phyloP scores from a whole-genome alignment of 2,329 filamentous ascomycete species.

The Trichoderma koningiopsis region DNA sequence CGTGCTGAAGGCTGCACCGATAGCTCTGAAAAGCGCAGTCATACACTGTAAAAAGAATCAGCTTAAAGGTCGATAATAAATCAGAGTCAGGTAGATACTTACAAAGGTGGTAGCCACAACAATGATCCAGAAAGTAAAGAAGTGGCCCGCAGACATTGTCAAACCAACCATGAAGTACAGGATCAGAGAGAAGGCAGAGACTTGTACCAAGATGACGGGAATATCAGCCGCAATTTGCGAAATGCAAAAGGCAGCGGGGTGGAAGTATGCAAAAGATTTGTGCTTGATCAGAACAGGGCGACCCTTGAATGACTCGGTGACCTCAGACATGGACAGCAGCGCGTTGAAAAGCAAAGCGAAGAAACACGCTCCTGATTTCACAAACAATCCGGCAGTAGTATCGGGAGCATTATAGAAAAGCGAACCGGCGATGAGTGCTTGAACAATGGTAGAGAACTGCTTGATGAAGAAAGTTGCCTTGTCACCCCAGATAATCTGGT shows the following conservation, averaged over 20 bases:
- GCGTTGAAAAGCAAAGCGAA: constrained; percentile 64
- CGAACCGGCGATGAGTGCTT: constrained; percentile 65
- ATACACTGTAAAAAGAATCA: constrained; percentile 45
- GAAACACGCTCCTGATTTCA: constrained; percentile 66
- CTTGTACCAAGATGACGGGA: constrained; percentile 59
- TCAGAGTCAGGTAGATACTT: constrained; percentile 27
- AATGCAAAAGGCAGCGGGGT: constrained; percentile 61
- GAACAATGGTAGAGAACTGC: constrained; percentile 57
- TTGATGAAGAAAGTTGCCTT: constrained; percentile 65
- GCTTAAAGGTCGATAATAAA: background rate
- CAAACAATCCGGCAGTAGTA: constrained; percentile 62
- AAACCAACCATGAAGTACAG: constrained; percentile 67
- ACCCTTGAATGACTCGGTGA: constrained; percentile 63
- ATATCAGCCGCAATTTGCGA: constrained; percentile 58
- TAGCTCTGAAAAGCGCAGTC: constrained; percentile 59
- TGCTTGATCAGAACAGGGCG: constrained; percentile 63
- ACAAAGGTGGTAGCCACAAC: constrained; percentile 55
- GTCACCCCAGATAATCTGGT: constrained; percentile 67
- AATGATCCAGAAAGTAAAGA: constrained; percentile 65
- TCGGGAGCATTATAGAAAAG: constrained; percentile 66
- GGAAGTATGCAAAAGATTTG: constrained; percentile 58
- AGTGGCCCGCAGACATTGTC: constrained; percentile 51
- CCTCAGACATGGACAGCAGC: constrained; percentile 66
- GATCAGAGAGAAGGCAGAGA: constrained; percentile 58
- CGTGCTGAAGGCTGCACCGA: constrained; percentile 57